Evolutionary conservation across 2,329 filamentous ascomycete species (phyloP).

Genomic region (Dactylellina cionopaga): DNA sequence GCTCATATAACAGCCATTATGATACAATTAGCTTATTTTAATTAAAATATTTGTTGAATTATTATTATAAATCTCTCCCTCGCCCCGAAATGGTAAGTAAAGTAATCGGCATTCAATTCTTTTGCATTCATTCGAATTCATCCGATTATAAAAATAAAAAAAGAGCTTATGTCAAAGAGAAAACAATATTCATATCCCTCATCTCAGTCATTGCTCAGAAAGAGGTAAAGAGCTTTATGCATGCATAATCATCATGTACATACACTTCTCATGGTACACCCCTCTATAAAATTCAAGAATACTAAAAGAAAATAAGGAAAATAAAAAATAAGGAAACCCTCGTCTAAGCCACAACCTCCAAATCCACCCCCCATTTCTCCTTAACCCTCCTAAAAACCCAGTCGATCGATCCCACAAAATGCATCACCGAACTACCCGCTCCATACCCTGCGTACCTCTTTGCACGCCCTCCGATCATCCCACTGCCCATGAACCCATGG

Average conservation of each 20-base stretch:
- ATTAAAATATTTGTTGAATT: too few relatives aligned
- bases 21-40: too few relatives aligned
- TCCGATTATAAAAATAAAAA: conserved; percentile 1
- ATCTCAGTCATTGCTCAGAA: too few relatives aligned
- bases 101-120: too few relatives aligned
- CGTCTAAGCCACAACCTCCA: conserved; percentile 31
- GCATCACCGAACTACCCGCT: conserved; percentile 25
- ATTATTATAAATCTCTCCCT: too few relatives aligned
- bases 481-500: conserved; percentile 15
- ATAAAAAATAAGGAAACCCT: not conserved
- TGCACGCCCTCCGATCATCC: conserved; percentile 25
- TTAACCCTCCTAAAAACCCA: conserved; percentile 32
- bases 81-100: too few relatives aligned
- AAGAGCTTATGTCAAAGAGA: not conserved
- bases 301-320: not conserved
- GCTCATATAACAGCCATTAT: too few relatives aligned
- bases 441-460: conserved; percentile 16
- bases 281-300: too few relatives aligned
- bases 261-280: too few relatives aligned
- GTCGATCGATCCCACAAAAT: conserved; percentile 42
- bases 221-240: too few relatives aligned
- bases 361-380: conserved; percentile 24
- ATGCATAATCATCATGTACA: not conserved
- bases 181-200: not conserved
- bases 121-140: too few relatives aligned